phyloP scores from a whole-genome alignment of 2,329 filamentous ascomycete species.

The Aureobasidium sp. region DNA sequence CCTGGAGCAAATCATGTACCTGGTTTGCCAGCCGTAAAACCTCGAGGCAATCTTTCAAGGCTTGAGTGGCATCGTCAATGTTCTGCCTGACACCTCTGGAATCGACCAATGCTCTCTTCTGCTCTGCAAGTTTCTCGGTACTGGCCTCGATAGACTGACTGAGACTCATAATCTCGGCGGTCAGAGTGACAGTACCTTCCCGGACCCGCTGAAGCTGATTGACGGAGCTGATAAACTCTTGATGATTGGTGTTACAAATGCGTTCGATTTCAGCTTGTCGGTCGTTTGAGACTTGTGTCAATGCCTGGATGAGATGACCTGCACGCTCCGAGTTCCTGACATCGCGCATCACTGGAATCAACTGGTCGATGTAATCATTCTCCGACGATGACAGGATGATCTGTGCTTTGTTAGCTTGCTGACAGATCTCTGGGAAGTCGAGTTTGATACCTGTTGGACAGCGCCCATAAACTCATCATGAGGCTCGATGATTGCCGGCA shows the following conservation, averaged over 20 bases:
- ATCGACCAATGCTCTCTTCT: conserved; percentile 95
- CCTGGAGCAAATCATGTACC: conserved; percentile 89
- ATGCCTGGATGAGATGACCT: conserved; percentile 77
- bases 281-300: conserved; percentile 85
- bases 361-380: conserved; percentile 92
- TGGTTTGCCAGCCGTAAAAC: conserved; percentile 94
- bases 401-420: conserved; percentile 51
- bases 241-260: conserved; percentile 95
- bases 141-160: conserved; percentile 97
- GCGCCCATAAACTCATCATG: conserved; percentile 54
- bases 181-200: conserved; percentile 89
- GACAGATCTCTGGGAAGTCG: background rate
- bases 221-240: conserved; percentile 95
- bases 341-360: conserved; percentile 95
- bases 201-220: conserved; percentile 94
- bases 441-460: conserved; percentile 50
- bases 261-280: conserved; percentile 93
- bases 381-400: conserved; percentile 95
- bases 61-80: conserved; percentile 91
- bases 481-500: conserved; percentile 46
- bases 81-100: conserved; percentile 94
- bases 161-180: conserved; percentile 89
- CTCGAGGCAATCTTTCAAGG: conserved; percentile 90
- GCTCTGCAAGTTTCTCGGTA: conserved; percentile 92
- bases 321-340: conserved; percentile 80